phyloP scores from a whole-genome alignment of 345 rosid genomes.

The Psidium guajava region DNA sequence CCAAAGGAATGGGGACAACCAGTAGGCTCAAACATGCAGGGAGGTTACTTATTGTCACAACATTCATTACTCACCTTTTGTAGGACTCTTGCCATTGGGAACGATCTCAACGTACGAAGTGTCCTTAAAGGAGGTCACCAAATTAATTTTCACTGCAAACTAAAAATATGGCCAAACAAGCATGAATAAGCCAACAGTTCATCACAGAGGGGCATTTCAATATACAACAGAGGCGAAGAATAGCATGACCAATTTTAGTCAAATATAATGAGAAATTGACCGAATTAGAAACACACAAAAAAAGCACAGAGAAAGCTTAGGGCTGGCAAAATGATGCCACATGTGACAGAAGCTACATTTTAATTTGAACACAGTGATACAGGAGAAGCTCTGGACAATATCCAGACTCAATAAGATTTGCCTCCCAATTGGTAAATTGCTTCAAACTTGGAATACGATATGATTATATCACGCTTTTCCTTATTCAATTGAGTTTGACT shows the following conservation, averaged over 20 bases:
- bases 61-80: constrained; percentile 34
- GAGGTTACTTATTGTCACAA: not conserved
- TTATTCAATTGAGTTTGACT: not conserved
- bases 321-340: not conserved
- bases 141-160: constrained; percentile 72
- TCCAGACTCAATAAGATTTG: not conserved
- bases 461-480: not conserved
- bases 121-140: constrained; percentile 90
- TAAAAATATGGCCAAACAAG: constrained; percentile 21
- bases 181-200: constrained; percentile 13
- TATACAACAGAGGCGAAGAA: not conserved
- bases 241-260: not conserved
- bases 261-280: not conserved
- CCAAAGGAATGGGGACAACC: not conserved
- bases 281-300: not conserved
- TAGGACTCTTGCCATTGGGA: constrained; percentile 57
- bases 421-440: not conserved
- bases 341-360: not conserved
- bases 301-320: not conserved
- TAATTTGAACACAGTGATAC: not conserved
- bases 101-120: constrained; percentile 71
- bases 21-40: not conserved
- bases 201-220: not conserved
- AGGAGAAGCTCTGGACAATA: not conserved
- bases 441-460: not conserved